Percentiles rank a stretch among this genome's conserved stretches.
These are phyloP conservation scores for Rhizodiscina lignyota DNA, from an alignment of 495 filamentous ascomycete species.

Conservation along the genomic window DNA sequence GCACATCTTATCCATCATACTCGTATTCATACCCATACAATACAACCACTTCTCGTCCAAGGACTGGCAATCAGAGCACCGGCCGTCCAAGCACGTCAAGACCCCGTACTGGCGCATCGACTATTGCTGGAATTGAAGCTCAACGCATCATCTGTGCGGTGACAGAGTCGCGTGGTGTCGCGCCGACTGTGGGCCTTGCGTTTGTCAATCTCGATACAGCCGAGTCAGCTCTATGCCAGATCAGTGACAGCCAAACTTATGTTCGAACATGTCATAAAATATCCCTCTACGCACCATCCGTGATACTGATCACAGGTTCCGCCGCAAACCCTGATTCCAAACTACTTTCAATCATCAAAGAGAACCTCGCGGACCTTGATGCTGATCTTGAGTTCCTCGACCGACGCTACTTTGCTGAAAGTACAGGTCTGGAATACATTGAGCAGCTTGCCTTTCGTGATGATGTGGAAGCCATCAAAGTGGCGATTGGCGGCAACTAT, in stretches of 20 bases:
- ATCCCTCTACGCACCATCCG: constrained; percentile 56
- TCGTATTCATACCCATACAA: constrained; percentile 14
- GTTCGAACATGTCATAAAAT: constrained; percentile 71
- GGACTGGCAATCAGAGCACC: constrained; percentile 28
- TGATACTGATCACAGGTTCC: constrained; percentile 55
- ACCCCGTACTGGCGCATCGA: constrained; percentile 53
- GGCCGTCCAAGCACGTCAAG: constrained; percentile 32
- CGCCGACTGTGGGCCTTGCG: constrained; percentile 76
- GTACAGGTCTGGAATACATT: constrained; percentile 59
- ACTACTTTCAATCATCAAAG: constrained; percentile 56
- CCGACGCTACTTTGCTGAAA: constrained; percentile 81
- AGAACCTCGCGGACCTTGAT: constrained; percentile 39
- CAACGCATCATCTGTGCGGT: constrained; percentile 82
- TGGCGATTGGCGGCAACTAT: constrained; percentile 66
- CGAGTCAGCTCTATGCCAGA: constrained; percentile 74
- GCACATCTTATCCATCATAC: constrained; percentile 19
- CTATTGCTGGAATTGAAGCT: constrained; percentile 34
- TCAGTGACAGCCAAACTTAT: constrained; percentile 80
- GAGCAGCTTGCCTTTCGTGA: constrained; percentile 59
- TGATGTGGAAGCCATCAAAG: constrained; percentile 62
- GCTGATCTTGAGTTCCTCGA: constrained; percentile 47
- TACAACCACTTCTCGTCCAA: constrained; percentile 21
- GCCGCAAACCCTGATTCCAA: constrained; percentile 56
- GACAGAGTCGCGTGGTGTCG: constrained; percentile 71
- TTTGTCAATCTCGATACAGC: constrained; percentile 74